A percentile compares a stretch with the other conserved stretches of the same genome.
Evolutionary conservation across 139 green algal genomes (phyloP).

Genomic region (Diplosphaera chodatii): DNA sequence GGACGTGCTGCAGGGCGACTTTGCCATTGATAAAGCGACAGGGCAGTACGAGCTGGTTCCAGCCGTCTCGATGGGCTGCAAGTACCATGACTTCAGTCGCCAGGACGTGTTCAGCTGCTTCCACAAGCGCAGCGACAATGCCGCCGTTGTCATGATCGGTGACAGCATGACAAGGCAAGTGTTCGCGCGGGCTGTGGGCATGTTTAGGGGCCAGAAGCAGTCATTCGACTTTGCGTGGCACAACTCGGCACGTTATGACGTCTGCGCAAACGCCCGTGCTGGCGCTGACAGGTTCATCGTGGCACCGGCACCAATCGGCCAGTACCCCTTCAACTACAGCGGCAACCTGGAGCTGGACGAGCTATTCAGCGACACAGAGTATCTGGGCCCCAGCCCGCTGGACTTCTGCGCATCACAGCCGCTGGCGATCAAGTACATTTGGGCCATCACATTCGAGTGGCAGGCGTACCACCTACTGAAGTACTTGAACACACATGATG

Average conservation of each 20-base stretch:
- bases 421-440: background rate
- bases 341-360: background rate
- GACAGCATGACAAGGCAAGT: background rate
- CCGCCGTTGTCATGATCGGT: background rate
- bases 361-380: background rate
- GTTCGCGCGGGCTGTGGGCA: background rate
- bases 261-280: background rate
- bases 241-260: background rate
- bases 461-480: background rate
- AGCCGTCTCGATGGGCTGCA: background rate
- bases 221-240: background rate
- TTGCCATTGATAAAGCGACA: background rate
- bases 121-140: background rate
- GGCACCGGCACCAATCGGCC: background rate
- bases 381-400: background rate
- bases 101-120: background rate
- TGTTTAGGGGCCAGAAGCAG: background rate
- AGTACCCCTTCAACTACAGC: slow-evolving; percentile 1
- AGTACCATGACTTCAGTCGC: background rate
- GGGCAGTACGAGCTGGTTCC: background rate
- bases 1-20: background rate
- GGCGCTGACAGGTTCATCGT: background rate
- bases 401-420: background rate
- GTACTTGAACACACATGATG: background rate
- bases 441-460: background rate